A percentile compares a stretch with the other conserved stretches of the same genome.
Conservation (phyloP, 176 grass and related monocot genomes). For the Oryza glaberrima region DNA sequence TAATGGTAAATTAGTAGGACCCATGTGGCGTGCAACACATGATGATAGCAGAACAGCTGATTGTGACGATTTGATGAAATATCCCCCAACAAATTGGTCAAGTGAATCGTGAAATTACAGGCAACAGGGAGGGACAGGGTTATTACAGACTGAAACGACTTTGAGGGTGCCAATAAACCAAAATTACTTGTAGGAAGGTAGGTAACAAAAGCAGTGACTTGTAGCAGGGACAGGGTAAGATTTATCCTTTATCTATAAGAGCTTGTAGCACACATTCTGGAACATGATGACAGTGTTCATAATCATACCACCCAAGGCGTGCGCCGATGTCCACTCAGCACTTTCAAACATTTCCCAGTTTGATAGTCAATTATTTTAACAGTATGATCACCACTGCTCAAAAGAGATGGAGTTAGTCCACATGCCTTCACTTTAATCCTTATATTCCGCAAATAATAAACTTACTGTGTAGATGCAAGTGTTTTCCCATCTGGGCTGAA, state of each 20-base stretch:
- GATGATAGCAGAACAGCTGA: background rate
- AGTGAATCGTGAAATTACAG: background rate
- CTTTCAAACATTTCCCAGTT: conserved; percentile 92
- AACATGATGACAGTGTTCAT: background rate
- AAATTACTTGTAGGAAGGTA: background rate
- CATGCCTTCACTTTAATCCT: conserved; percentile 17
- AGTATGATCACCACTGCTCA: conserved; percentile 92
- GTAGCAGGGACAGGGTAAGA: background rate
- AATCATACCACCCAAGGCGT: conserved; percentile 99
- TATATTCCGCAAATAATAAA: conserved; percentile 37
- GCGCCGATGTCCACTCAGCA: conserved; percentile 88
- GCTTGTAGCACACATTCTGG: background rate
- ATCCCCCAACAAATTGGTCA: background rate
- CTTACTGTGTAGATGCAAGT: conserved; percentile 97
- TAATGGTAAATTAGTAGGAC: too few relatives aligned
- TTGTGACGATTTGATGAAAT: background rate
- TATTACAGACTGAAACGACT: background rate
- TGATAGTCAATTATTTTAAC: conserved; percentile 98
- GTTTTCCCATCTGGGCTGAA: conserved; percentile 97
- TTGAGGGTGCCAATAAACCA: background rate
- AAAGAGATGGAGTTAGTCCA: conserved; percentile 51
- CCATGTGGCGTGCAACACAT: background rate
- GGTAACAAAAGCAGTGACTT: background rate
- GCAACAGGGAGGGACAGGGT: background rate
- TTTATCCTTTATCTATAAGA: background rate